phyloP scores from a whole-genome alignment of 768 basidiomycete species.

The Tephrocybe sp. region DNA sequence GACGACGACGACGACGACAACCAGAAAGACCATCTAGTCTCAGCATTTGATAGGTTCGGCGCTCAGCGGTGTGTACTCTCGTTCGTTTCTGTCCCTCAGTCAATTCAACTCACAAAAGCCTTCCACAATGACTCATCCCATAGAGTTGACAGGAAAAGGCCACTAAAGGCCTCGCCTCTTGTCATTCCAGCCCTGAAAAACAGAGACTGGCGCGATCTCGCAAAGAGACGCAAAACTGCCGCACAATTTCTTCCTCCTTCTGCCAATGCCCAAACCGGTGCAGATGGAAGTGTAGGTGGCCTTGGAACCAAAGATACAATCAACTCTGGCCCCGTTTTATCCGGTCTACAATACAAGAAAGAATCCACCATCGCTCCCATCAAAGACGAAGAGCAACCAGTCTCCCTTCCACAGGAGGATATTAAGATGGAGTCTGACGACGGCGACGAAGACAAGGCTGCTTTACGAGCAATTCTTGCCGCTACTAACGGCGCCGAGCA shows the following conservation, averaged over 20 bases:
- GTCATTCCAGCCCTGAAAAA: slow-evolving; percentile 87
- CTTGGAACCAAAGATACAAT: slow-evolving; percentile 73
- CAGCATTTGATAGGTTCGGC: slow-evolving; percentile 69
- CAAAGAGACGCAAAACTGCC: slow-evolving; percentile 57
- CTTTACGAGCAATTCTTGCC: slow-evolving; percentile 76
- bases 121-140: slow-evolving; percentile 20
- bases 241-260: slow-evolving; percentile 66
- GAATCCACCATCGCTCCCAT: slow-evolving; percentile 25
- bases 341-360: slow-evolving; percentile 60
- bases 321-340: slow-evolving; percentile 69
- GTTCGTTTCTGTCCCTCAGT: slow-evolving; percentile 29
- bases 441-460: slow-evolving; percentile 75
- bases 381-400: slow-evolving; percentile 24
- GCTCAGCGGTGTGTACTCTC: slow-evolving; percentile 79
- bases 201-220: slow-evolving; percentile 84
- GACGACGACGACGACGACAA: slow-evolving; percentile 61
- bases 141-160: slow-evolving; percentile 46
- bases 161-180: slow-evolving; percentile 56
- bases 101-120: slow-evolving; percentile 75
- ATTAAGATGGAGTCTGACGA: slow-evolving; percentile 35
- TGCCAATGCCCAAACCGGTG: slow-evolving; percentile 50
- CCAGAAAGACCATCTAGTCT: slow-evolving; percentile 69
- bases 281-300: slow-evolving; percentile 75
- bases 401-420: slow-evolving; percentile 23
- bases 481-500: slow-evolving; percentile 41